Base-by-base conservation (phyloP, 495 filamentous ascomycete species). In the Acidiella bohemica region DNA sequence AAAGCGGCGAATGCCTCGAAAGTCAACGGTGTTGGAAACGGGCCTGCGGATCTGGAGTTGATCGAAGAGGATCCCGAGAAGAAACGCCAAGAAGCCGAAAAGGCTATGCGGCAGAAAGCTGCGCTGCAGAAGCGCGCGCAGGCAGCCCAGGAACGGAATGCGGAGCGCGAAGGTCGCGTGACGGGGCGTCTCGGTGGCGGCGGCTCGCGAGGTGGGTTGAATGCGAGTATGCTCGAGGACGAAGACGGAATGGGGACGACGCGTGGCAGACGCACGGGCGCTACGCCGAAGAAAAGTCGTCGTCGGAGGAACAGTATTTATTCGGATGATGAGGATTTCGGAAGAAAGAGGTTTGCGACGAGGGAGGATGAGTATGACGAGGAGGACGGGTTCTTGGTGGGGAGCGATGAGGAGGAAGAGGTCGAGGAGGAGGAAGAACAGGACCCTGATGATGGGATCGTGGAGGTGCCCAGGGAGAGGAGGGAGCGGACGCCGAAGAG, bases 1-100 rank as follows among this genome's bases (percentile, higher is more conserved):
- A 72, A 67, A 12, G 78, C 76, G 1, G 66, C 64, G 8, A 67
- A 66, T 25, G 67, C 62, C 16, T 63, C 59, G 39, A 71, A 78
- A 47, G 67, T 72, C 41, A 75, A 76, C 12, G 76, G 66, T 5
- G 71, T 35, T 5, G 36, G 36, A 1, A 67, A 65, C 31, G 66
- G 61, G 18, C 14, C 26, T 21, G 62, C 57, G 41, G 70, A 78
- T 45, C 66, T 73, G 39, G 19, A 38, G n/a, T 25, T 41, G 6
- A 62, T 78, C 28, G 71, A 64, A 44, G 75, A 77, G 44, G 86
- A 95, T 53, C 87, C 87, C 1, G 86, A 92, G 56, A 63, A 84
- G 12, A 76, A 76, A 33, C 78, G 80, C 63, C 72, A 70, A 49
- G 67, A 78, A 55, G 85, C 84, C 1, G 84, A 92, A 43, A 32